These are phyloP conservation scores for Entrophospora sp. DNA, from an alignment of 192 early-diverging fungal species.

Conservation along the genomic window DNA sequence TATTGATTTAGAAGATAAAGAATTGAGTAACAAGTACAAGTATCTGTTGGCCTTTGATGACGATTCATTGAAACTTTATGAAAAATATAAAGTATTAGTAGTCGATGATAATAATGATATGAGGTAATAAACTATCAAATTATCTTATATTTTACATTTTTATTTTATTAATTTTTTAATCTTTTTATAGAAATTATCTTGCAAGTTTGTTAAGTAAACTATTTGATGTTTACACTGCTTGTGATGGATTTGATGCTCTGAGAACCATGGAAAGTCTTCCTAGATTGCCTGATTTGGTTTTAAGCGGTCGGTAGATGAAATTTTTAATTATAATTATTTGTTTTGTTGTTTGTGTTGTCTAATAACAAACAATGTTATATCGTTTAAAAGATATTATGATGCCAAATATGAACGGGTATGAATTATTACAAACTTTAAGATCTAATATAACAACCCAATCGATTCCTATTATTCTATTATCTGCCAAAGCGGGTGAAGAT, in stretches of 20 bases:
- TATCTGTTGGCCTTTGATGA: not conserved
- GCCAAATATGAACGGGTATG: slow-evolving; percentile 53
- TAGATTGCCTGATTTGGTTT: slow-evolving; percentile 19
- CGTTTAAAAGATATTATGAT: slow-evolving; percentile 42
- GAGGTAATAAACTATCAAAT: slow-evolving; percentile 10
- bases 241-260: slow-evolving; percentile 30
- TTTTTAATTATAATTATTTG: not conserved
- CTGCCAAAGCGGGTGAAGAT: slow-evolving; percentile 45
- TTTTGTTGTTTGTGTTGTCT: not conserved
- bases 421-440: slow-evolving; percentile 36
- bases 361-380: not conserved
- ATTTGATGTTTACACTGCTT: slow-evolving; percentile 27
- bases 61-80: not conserved
- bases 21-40: not conserved
- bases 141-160: not conserved
- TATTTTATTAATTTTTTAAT: not conserved
- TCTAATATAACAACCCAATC: slow-evolving; percentile 24
- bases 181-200: slow-evolving; percentile 19
- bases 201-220: slow-evolving; percentile 25
- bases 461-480: slow-evolving; percentile 49
- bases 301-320: slow-evolving; percentile 26
- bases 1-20: not conserved
- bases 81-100: slow-evolving; percentile 21
- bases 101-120: slow-evolving; percentile 41
- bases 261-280: slow-evolving; percentile 9